These are phyloP conservation scores for Leucocoprinus sp. DNA, from an alignment of 768 basidiomycete genomes.

Conservation along the genomic window DNA sequence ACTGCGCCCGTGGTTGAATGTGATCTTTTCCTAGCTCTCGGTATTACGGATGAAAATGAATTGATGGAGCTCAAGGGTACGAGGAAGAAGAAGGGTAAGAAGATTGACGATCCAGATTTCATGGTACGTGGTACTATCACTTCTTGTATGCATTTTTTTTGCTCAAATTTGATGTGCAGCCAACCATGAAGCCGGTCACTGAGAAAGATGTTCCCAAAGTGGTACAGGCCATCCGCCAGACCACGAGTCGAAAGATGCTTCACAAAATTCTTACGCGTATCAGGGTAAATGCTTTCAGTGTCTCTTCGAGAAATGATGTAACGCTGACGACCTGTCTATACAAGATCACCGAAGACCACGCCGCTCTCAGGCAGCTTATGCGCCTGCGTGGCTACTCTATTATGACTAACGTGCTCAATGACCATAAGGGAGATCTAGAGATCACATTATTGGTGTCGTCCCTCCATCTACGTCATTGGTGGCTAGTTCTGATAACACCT, in stretches of 20 bases:
- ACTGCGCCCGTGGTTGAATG: not conserved
- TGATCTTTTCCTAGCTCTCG: constrained; percentile 52
- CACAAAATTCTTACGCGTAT: constrained; percentile 79
- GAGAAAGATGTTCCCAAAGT: constrained; percentile 86
- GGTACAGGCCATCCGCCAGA: constrained; percentile 85
- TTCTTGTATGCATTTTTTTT: not conserved
- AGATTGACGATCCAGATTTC: constrained; percentile 87
- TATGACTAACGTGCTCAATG: constrained; percentile 83
- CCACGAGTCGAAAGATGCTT: constrained; percentile 74
- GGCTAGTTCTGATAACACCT: not conserved
- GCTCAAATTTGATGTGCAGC: constrained; percentile 33
- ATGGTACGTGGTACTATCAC: constrained; percentile 40
- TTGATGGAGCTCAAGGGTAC: constrained; percentile 80
- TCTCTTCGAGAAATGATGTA: not conserved
- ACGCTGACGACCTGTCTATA: not conserved
- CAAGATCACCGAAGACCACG: constrained; percentile 79
- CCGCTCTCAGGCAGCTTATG: constrained; percentile 77
- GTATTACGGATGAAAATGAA: constrained; percentile 89
- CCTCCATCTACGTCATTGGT: too few relatives aligned
- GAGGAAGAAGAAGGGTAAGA: constrained; percentile 88
- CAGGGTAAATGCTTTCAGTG: constrained; percentile 40
- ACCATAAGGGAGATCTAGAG: constrained; percentile 63
- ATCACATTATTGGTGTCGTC: constrained; percentile 56
- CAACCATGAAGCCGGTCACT: constrained; percentile 64
- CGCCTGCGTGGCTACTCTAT: constrained; percentile 88